phyloP scores from a whole-genome alignment of 1,284 basidiomycete genomes.

The Quambalaria eucalypti region DNA sequence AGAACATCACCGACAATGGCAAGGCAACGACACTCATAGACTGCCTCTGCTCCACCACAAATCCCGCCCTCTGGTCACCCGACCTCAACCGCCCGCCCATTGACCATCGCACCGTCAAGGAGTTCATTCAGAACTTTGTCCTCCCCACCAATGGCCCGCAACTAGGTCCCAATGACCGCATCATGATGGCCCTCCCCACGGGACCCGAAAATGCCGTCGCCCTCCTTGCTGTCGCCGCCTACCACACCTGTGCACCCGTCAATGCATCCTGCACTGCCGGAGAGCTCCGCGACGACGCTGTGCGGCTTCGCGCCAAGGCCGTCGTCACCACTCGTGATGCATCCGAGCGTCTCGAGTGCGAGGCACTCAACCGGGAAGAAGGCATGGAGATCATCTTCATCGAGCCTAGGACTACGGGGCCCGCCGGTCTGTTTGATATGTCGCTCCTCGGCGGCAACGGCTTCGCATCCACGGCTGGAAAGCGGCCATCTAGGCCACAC shows the following conservation, averaged over 20 bases:
- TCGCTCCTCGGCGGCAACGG: conserved; percentile 20
- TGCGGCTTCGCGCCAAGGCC: conserved; percentile 42
- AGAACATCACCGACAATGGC: conserved; percentile 43
- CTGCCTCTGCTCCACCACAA: conserved; percentile 36
- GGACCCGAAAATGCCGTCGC: conserved; percentile 44
- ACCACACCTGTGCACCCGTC: conserved; percentile 45
- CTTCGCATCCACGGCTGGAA: conserved; percentile 13
- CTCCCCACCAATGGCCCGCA: conserved; percentile 26
- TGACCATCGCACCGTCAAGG: conserved; percentile 38
- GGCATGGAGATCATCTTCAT: conserved; percentile 45
- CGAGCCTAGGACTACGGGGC: conserved; percentile 30
- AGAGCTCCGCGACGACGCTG: conserved; percentile 43
- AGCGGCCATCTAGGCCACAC: conserved; percentile 29
- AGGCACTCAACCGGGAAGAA: conserved; percentile 29
- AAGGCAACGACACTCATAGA: conserved; percentile 34
- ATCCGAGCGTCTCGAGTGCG: conserved; percentile 34
- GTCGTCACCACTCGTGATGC: conserved; percentile 43
- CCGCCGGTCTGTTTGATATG: conserved; percentile 44
- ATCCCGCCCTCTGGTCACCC: conserved; percentile 43
- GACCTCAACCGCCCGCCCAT: conserved; percentile 40
- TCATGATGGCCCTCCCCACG: conserved; percentile 46
- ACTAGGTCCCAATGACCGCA: conserved; percentile 40
- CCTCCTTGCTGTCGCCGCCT: conserved; percentile 37
- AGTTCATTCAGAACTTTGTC: conserved; percentile 35
- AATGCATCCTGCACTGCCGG: conserved; percentile 45